Percentiles rank a stretch among this genome's conserved stretches.
Evolutionary conservation across 208 protist species (phyloP).

Genomic region (Crithidia expoeki): DNA sequence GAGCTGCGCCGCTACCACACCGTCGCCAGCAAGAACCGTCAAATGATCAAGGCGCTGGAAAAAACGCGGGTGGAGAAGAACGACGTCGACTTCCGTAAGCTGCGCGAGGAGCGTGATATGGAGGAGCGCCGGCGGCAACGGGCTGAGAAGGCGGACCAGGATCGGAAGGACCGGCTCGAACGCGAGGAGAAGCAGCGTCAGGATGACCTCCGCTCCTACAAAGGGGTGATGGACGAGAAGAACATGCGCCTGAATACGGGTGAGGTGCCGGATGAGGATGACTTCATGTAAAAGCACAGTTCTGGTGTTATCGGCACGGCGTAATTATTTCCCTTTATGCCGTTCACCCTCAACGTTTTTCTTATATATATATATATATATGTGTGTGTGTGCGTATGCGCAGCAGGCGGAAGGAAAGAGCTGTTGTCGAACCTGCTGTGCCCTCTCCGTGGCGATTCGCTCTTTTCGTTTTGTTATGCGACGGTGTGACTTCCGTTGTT

Average conservation of each 20-base stretch:
- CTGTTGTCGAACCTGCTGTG: too few species aligned
- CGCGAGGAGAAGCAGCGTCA: constrained; percentile 76
- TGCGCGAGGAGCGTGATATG: constrained; percentile 81
- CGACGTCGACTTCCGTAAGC: constrained; percentile 79
- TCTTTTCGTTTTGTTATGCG: background rate
- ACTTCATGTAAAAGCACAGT: constrained; percentile 97
- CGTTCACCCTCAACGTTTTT: too few species aligned
- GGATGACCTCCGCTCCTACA: constrained; percentile 83
- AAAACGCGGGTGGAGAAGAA: constrained; percentile 94
- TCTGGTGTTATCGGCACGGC: too few species aligned
- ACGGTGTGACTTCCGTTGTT: too few species aligned
- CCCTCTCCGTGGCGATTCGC: too few species aligned
- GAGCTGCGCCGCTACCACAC: constrained; percentile 77
- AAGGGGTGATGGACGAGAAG: constrained; percentile 72
- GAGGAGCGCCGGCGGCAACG: constrained; percentile 61
- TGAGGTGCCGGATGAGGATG: constrained; percentile 91
- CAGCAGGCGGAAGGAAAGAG: too few species aligned
- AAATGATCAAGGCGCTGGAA: constrained; percentile 92
- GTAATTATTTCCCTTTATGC: too few species aligned
- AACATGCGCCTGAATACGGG: constrained; percentile 88
- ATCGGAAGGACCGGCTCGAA: constrained; percentile 66
- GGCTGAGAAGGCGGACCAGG: constrained; percentile 44
- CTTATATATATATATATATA: too few species aligned
- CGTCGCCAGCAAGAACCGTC: constrained; percentile 84
- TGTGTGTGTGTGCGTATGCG: too few species aligned